phyloP scores from a whole-genome alignment of 176 grass and related monocot genomes.

The Tuctoria greenei region DNA sequence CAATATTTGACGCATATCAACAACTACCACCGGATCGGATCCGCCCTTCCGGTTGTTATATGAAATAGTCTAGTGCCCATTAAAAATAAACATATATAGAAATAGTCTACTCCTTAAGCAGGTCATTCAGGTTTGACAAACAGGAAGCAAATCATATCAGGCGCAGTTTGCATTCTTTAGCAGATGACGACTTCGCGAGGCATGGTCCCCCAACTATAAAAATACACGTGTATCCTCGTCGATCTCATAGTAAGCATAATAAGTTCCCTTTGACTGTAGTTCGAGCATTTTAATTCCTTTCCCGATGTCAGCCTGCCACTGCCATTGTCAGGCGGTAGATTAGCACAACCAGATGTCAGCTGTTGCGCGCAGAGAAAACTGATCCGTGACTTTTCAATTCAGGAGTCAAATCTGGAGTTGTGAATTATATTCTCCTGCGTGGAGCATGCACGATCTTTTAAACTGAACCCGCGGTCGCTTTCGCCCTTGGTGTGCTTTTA shows the following conservation, averaged over 20 bases:
- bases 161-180: neutral
- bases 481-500: neutral
- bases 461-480: slow-evolving; percentile 22
- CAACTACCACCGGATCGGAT: too few species aligned
- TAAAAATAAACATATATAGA: too few species aligned
- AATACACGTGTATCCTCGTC: neutral
- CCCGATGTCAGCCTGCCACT: slow-evolving; percentile 35
- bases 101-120: too few species aligned
- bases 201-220: neutral
- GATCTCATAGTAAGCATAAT: neutral
- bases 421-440: slow-evolving; percentile 7
- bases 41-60: too few species aligned
- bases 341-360: slow-evolving; percentile 33
- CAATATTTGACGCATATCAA: too few species aligned
- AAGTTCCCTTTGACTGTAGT: neutral
- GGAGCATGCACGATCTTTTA: slow-evolving; percentile 34
- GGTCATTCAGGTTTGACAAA: neutral
- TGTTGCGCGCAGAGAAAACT: slow-evolving; percentile 4
- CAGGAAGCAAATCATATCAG: neutral
- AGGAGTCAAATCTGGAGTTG: slow-evolving; percentile 22
- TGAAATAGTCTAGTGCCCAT: too few species aligned
- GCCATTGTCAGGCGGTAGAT: slow-evolving; percentile 10
- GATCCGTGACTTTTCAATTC: slow-evolving; percentile 9
- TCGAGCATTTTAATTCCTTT: slow-evolving; percentile 4
- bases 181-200: neutral